These are phyloP conservation scores for Rosa rugosa DNA, from an alignment of 306 rosid species.

Conservation along the genomic window DNA sequence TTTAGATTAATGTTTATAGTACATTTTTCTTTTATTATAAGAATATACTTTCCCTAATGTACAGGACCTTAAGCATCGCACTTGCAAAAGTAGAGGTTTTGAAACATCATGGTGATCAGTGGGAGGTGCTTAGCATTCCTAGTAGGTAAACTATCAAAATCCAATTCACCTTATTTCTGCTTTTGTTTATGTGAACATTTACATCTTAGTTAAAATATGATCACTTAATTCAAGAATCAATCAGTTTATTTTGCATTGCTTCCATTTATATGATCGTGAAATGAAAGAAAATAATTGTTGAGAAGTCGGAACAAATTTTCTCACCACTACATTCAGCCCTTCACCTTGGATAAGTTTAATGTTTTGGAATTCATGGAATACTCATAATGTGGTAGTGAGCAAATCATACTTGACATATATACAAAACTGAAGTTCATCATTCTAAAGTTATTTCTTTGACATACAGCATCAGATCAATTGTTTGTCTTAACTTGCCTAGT, in stretches of 20 bases:
- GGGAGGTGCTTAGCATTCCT: not conserved
- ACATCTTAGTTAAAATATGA: not conserved
- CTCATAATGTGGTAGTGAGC: not conserved
- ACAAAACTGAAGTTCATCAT: not conserved
- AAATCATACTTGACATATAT: not conserved
- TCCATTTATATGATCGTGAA: not conserved
- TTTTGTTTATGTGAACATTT: not conserved
- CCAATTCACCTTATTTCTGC: not conserved
- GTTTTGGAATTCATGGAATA: not conserved
- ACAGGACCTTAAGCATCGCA: not conserved
- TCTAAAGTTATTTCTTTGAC: not conserved
- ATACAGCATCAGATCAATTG: constrained; percentile 6
- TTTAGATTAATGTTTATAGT: not conserved
- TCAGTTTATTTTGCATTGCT: too few species aligned
- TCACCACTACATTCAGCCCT: not conserved
- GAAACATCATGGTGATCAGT: not conserved
- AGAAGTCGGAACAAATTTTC: not conserved
- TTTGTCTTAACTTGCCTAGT: constrained; percentile 15
- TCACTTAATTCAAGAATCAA: too few species aligned
- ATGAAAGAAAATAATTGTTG: not conserved
- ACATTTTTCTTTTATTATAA: not conserved
- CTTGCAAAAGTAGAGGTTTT: not conserved
- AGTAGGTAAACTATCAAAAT: not conserved
- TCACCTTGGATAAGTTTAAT: not conserved
- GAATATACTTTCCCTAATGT: too few species aligned